Conservation (phyloP, 2,329 filamentous ascomycete species). For the Corniculantispora saksenae region DNA sequence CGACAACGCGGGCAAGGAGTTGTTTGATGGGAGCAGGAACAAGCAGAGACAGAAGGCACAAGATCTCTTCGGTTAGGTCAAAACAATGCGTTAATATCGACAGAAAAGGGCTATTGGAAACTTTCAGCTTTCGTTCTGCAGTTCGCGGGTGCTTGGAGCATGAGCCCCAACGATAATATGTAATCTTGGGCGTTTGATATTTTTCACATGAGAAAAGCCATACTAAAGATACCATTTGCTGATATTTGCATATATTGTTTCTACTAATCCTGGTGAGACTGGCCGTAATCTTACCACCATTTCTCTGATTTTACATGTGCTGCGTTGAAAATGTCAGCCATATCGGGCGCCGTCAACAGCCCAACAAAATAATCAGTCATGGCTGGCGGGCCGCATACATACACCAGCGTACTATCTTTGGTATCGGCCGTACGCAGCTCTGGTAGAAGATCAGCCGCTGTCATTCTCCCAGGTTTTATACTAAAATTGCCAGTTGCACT, state of each 20-base stretch:
- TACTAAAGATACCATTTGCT: slow-evolving; percentile 6
- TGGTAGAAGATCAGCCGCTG: slow-evolving; percentile 40
- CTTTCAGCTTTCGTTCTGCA: neutral
- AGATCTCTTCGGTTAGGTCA: slow-evolving; percentile 59
- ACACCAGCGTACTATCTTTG: slow-evolving; percentile 52
- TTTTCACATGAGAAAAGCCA: neutral
- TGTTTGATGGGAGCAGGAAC: slow-evolving; percentile 60
- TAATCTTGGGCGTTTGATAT: neutral
- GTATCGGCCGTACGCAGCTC: slow-evolving; percentile 37
- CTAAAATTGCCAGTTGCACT: slow-evolving; percentile 16
- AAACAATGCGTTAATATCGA: neutral
- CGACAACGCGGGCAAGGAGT: slow-evolving; percentile 63
- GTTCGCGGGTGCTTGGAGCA: neutral
- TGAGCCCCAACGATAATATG: neutral
- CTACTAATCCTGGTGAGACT: neutral
- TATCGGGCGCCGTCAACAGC: slow-evolving; percentile 38
- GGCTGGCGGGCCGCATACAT: slow-evolving; percentile 66
- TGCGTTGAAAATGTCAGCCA: slow-evolving; percentile 41
- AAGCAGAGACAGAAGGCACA: slow-evolving; percentile 67
- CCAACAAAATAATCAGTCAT: slow-evolving; percentile 70
- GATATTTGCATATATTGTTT: neutral
- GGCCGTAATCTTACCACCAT: slow-evolving; percentile 56
- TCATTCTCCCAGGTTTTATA: slow-evolving; percentile 43
- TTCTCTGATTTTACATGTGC: slow-evolving; percentile 59
- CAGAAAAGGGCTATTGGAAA: neutral